A percentile compares a stretch with the other conserved stretches of the same genome.
Conservation (phyloP, 2,329 filamentous ascomycete genomes). For the Hirsutella thompsonii region DNA sequence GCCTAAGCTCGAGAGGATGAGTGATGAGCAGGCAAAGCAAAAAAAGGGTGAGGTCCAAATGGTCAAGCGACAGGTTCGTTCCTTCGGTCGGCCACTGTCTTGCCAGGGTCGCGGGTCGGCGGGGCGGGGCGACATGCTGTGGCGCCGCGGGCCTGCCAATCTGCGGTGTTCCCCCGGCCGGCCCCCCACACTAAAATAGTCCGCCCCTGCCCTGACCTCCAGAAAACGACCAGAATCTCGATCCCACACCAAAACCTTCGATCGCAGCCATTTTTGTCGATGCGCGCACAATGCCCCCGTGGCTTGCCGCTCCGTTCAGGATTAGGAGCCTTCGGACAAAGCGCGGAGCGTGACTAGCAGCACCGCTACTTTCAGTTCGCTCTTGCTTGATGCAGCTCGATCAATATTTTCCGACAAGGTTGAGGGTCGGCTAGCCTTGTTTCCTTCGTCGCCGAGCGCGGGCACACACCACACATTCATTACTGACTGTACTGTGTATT, state of each 20-base stretch:
- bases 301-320: not conserved
- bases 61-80: not conserved
- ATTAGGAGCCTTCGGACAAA: not conserved
- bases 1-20: no score
- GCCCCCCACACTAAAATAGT: not conserved
- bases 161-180: not conserved
- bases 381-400: not conserved
- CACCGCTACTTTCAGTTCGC: not conserved
- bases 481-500: no score
- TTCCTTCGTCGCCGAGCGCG: not conserved
- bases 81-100: not conserved
- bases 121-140: not conserved
- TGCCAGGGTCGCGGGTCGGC: not conserved
- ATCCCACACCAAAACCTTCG: not conserved
- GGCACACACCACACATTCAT: no score
- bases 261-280: not conserved
- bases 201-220: not conserved
- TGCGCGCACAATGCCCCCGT: not conserved
- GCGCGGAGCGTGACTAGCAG: not conserved
- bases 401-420: not conserved
- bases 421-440: not conserved
- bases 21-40: no score
- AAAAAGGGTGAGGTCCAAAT: not conserved
- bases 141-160: not conserved
- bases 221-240: not conserved